phyloP scores from a whole-genome alignment of 208 protist genomes.

The Perkinsela sp. region DNA sequence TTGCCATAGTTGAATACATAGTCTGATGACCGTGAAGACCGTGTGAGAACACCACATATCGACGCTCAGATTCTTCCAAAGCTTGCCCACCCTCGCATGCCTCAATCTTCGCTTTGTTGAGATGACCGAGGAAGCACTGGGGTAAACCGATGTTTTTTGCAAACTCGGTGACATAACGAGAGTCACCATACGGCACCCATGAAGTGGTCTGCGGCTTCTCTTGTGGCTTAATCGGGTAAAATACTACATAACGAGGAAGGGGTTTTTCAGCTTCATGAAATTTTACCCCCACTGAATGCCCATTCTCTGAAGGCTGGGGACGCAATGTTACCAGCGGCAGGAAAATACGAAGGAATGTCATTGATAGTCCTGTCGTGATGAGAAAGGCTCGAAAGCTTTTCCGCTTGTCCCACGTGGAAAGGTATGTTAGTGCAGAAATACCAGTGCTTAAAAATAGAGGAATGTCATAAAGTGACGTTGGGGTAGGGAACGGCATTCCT shows the following conservation, averaged over 20 bases:
- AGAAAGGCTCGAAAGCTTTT: no score
- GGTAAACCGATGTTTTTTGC: background rate
- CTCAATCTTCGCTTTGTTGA: background rate
- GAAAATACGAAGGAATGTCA: no score
- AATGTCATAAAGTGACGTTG: no score
- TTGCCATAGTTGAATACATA: constrained; percentile 26
- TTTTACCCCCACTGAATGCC: background rate
- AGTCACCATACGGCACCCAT: background rate
- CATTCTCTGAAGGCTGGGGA: no score
- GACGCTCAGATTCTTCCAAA: background rate
- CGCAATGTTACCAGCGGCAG: no score
- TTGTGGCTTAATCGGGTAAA: background rate
- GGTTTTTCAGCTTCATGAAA: background rate
- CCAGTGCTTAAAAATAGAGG: no score
- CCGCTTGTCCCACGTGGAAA: no score
- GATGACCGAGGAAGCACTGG: background rate
- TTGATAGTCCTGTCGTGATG: no score
- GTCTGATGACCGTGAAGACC: constrained; percentile 22
- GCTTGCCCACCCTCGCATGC: background rate
- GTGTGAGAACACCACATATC: constrained; percentile 30
- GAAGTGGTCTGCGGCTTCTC: background rate
- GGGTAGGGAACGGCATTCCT: no score
- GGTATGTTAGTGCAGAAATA: no score
- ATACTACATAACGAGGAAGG: background rate
- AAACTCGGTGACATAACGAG: background rate